Conservation (phyloP, 164 flowering plant species). For the Buxus sempervirens region DNA sequence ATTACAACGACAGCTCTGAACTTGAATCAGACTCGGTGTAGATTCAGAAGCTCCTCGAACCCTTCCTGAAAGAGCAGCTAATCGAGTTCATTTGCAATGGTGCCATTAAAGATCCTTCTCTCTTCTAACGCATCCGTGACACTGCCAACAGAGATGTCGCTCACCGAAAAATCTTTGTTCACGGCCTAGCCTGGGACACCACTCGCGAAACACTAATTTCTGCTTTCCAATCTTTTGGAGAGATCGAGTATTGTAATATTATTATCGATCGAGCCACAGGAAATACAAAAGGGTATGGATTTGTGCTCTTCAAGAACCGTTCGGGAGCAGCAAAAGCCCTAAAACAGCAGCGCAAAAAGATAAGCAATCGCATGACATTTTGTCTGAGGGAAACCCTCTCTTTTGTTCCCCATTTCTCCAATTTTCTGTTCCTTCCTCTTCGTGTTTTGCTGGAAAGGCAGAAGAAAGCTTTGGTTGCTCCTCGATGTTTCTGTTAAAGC, state of each 20-base stretch:
- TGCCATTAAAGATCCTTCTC: conserved; percentile 22
- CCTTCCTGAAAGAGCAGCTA: conserved; percentile 55
- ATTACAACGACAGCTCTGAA: conserved; percentile 14
- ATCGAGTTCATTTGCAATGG: conserved; percentile 35
- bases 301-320: conserved; percentile 40
- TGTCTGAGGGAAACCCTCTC: too few species aligned
- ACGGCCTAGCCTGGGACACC: conserved; percentile 62
- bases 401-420: too few species aligned
- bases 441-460: too few species aligned
- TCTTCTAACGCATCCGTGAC: conserved; percentile 24
- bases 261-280: conserved; percentile 45
- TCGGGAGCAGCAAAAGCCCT: conserved; percentile 38
- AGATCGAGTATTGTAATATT: conserved; percentile 49
- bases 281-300: conserved; percentile 56
- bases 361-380: conserved; percentile 32
- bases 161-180: conserved; percentile 59
- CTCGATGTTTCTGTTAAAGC: too few species aligned
- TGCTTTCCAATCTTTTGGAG: conserved; percentile 38
- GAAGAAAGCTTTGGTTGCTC: too few species aligned
- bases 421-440: too few species aligned
- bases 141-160: conserved; percentile 47
- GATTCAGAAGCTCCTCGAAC: conserved; percentile 45
- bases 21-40: conserved; percentile 20
- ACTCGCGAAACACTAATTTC: conserved; percentile 30
- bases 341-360: conserved; percentile 43